A percentile compares a stretch with the other conserved stretches of the same genome.
These are phyloP conservation scores for Polyplosphaeria fusca DNA, from an alignment of 495 filamentous ascomycete genomes.

Conservation along the genomic window DNA sequence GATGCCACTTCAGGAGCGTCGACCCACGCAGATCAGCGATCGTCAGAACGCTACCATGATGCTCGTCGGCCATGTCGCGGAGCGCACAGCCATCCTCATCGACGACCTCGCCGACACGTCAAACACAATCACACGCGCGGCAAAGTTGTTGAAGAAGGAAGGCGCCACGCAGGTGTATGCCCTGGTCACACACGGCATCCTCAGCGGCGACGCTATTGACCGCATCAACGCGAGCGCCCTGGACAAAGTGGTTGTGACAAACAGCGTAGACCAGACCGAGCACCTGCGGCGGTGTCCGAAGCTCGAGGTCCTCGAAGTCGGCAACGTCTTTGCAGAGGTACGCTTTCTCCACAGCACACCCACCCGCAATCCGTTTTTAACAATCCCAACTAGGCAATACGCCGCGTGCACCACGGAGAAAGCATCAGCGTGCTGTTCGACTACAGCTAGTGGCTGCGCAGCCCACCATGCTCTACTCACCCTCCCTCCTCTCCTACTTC, in stretches of 20 bases:
- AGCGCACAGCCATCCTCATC: conserved; percentile 80
- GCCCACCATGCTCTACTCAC: too few species aligned
- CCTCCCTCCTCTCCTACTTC: too few species aligned
- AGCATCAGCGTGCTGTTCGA: conserved; percentile 97
- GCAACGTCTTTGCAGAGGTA: conserved; percentile 89
- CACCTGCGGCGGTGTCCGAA: conserved; percentile 73
- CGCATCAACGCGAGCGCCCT: conserved; percentile 86
- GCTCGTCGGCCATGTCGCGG: conserved; percentile 84
- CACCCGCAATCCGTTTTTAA: conserved; percentile 1
- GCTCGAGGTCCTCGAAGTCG: conserved; percentile 88
- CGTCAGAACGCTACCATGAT: conserved; percentile 98
- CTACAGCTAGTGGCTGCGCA: too few species aligned
- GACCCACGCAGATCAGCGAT: conserved; percentile 88
- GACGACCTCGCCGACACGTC: conserved; percentile 95
- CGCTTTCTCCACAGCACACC: conserved; percentile 9
- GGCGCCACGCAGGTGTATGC: conserved; percentile 86
- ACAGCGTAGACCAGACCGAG: conserved; percentile 86
- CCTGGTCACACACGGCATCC: conserved; percentile 86
- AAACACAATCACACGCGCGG: conserved; percentile 93
- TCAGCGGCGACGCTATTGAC: conserved; percentile 91
- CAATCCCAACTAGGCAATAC: conserved; percentile 65
- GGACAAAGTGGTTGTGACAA: conserved; percentile 90
- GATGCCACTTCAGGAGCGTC: conserved; percentile 69
- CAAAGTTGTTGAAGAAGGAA: conserved; percentile 93
- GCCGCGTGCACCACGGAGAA: conserved; percentile 95